Evolutionary conservation across 164 flowering plant genomes (phyloP).

Genomic region (Amborella trichopoda): DNA sequence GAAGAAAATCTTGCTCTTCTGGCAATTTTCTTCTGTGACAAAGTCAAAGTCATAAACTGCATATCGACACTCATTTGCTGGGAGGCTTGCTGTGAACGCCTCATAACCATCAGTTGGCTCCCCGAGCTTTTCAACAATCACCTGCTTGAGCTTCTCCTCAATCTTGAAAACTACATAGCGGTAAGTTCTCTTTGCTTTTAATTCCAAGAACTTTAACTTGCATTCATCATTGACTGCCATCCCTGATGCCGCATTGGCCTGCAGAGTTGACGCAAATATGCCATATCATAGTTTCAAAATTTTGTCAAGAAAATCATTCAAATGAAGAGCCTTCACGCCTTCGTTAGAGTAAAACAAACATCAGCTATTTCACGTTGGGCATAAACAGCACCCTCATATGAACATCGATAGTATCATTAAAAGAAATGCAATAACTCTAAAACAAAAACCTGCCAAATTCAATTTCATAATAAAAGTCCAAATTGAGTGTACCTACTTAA

Average conservation of each 20-base stretch:
- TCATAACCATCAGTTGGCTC: conserved; percentile 43
- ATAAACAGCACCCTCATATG: too few relatives aligned
- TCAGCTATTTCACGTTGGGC: too few relatives aligned
- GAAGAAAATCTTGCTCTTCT: conserved; percentile 66
- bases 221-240: conserved; percentile 67
- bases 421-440: too few relatives aligned
- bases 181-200: conserved; percentile 58
- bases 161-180: conserved; percentile 56
- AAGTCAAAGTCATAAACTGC: conserved; percentile 61
- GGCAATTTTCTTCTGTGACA: conserved; percentile 45
- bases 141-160: conserved; percentile 62
- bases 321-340: too few relatives aligned
- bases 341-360: too few relatives aligned
- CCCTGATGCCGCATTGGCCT: conserved; percentile 75
- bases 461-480: too few relatives aligned
- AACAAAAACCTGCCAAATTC: too few relatives aligned
- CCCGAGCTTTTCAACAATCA: conserved; percentile 57
- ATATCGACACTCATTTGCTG: conserved; percentile 53
- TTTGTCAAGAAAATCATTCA: too few relatives aligned
- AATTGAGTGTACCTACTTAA: too few relatives aligned
- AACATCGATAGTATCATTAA: too few relatives aligned
- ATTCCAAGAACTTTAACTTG: conserved; percentile 55
- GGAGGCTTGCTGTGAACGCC: conserved; percentile 49
- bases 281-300: too few relatives aligned
- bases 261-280: too few relatives aligned